Conservation (phyloP, 257 asterid species). For the Striga asiatica region DNA sequence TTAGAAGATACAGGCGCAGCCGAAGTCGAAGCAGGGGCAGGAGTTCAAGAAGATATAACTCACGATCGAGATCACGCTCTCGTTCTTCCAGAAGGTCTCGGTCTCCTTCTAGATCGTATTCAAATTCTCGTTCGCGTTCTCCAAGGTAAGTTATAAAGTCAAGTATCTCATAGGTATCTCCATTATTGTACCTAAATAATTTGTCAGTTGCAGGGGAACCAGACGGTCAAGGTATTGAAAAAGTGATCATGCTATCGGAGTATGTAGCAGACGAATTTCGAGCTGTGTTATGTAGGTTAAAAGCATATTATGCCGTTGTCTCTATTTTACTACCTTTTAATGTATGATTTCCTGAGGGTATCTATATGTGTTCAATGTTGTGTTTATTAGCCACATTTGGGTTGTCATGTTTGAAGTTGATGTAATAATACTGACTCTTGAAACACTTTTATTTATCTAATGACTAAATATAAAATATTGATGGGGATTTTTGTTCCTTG, state of each 20-base stretch:
- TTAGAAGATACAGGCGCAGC: conserved; percentile 58
- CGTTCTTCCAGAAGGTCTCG: conserved; percentile 26
- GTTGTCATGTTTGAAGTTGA: too few relatives aligned
- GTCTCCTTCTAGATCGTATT: conserved; percentile 44
- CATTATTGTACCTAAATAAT: background rate
- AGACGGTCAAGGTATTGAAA: conserved; percentile 54
- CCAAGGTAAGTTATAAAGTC: conserved; percentile 42
- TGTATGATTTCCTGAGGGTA: too few relatives aligned
- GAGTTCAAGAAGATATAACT: conserved; percentile 38
- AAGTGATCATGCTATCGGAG: background rate
- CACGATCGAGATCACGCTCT: conserved; percentile 36
- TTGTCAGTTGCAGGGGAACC: conserved; percentile 29
- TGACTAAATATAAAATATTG: too few relatives aligned
- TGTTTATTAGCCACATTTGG: too few relatives aligned
- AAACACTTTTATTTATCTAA: too few relatives aligned
- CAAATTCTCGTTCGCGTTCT: conserved; percentile 54
- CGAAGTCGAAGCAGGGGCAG: conserved; percentile 62
- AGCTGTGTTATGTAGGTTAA: too few relatives aligned
- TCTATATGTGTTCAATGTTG: too few relatives aligned
- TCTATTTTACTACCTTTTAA: too few relatives aligned
- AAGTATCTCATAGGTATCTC: background rate
- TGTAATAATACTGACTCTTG: too few relatives aligned
- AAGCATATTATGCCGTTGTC: too few relatives aligned
- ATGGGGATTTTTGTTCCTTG: too few relatives aligned
- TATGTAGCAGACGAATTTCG: too few relatives aligned